Evolutionary conservation across 129 eudicot species (phyloP).

Genomic region (Gnaphalium uliginosum): DNA sequence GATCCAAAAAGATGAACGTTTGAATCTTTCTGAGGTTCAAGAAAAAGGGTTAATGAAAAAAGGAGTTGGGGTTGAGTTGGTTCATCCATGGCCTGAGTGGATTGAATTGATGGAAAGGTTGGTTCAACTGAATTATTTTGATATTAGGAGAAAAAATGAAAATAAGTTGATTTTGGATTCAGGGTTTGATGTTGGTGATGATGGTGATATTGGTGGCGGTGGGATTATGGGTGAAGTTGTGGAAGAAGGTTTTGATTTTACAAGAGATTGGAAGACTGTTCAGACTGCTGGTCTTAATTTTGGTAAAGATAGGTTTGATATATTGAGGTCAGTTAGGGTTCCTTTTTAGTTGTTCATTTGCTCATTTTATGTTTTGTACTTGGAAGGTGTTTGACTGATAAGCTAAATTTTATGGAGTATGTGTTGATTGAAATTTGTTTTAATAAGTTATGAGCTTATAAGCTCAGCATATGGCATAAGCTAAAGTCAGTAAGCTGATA

Average conservation of each 20-base stretch:
- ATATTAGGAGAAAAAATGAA: constrained; percentile 79
- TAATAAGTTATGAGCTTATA: neutral
- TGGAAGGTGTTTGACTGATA: neutral
- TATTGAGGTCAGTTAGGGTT: constrained; percentile 59
- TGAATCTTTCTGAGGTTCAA: constrained; percentile 22
- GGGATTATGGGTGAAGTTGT: constrained; percentile 35
- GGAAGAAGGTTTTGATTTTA: constrained; percentile 62
- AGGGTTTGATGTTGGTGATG: constrained; percentile 42
- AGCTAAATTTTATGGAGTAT: neutral
- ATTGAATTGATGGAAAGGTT: constrained; percentile 91
- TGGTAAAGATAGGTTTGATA: constrained; percentile 88
- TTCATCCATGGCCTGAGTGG: constrained; percentile 99
- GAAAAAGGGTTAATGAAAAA: constrained; percentile 30
- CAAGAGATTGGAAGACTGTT: constrained; percentile 84
- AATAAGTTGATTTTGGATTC: constrained; percentile 57
- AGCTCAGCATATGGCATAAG: neutral
- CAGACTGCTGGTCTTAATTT: constrained; percentile 75
- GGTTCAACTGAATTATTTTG: constrained; percentile 89
- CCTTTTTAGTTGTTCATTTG: neutral
- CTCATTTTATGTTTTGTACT: neutral
- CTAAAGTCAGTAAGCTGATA: neutral
- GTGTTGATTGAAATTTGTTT: neutral
- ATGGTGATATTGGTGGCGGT: constrained; percentile 1
- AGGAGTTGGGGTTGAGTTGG: constrained; percentile 58
- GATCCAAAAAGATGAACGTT: neutral